Evolutionary conservation across 768 basidiomycete species (phyloP).

Genomic region (Lyophyllum shimeji): DNA sequence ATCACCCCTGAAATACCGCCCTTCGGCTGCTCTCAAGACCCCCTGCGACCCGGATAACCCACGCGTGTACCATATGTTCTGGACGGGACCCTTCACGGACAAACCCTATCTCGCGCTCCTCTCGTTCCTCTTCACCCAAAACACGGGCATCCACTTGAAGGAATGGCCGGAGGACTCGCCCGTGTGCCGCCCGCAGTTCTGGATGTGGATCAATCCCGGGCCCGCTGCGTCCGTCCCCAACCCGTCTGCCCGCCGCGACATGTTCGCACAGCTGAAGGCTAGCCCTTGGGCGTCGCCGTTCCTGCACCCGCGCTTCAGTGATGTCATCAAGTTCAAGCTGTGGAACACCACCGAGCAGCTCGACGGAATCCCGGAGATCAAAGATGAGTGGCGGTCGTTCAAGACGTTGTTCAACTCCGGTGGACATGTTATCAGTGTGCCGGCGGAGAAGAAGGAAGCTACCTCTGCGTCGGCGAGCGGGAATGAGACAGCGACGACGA

Average conservation of each 20-base stretch:
- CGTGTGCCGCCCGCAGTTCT: slow-evolving; percentile 86
- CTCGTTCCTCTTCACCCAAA: slow-evolving; percentile 93
- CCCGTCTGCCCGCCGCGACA: slow-evolving; percentile 72
- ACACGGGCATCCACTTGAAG: slow-evolving; percentile 71
- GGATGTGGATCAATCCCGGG: slow-evolving; percentile 96
- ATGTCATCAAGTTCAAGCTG: slow-evolving; percentile 87
- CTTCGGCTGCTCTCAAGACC: slow-evolving; percentile 34
- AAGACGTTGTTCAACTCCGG: slow-evolving; percentile 85
- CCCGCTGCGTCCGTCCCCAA: slow-evolving; percentile 85
- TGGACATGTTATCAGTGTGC: slow-evolving; percentile 70
- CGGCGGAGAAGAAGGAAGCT: slow-evolving; percentile 34
- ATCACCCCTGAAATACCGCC: slow-evolving; percentile 42
- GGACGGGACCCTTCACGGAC: slow-evolving; percentile 96
- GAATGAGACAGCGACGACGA: slow-evolving; percentile 50
- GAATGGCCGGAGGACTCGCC: slow-evolving; percentile 38
- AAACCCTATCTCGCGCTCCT: slow-evolving; percentile 92
- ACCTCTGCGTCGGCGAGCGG: slow-evolving; percentile 37
- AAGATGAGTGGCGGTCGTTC: slow-evolving; percentile 82
- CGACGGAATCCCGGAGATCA: slow-evolving; percentile 82
- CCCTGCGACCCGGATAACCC: slow-evolving; percentile 79
- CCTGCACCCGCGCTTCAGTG: slow-evolving; percentile 84
- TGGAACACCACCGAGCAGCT: slow-evolving; percentile 98
- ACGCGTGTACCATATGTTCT: slow-evolving; percentile 91
- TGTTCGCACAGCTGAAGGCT: slow-evolving; percentile 73
- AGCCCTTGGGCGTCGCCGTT: slow-evolving; percentile 94